These are phyloP conservation scores for Rhizophora apiculata DNA, from an alignment of 345 rosid genomes.

Conservation along the genomic window DNA sequence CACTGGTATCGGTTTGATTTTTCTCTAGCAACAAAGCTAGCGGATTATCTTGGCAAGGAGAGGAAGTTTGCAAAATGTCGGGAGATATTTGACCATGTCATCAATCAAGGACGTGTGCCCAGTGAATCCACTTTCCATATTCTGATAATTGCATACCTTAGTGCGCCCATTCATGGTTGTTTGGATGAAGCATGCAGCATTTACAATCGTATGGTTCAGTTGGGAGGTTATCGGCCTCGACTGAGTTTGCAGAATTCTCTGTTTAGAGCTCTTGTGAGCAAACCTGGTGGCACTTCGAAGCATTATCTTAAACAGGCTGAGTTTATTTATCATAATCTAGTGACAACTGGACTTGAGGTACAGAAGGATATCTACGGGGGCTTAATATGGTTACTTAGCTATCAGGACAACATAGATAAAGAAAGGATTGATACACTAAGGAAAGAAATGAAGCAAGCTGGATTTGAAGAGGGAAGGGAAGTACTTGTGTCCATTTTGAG, in stretches of 20 bases:
- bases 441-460: conserved; percentile 58
- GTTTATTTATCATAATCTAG: conserved; percentile 72
- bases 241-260: conserved; percentile 74
- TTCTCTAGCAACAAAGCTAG: conserved; percentile 78
- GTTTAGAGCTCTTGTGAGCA: conserved; percentile 62
- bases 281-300: conserved; percentile 50
- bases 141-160: conserved; percentile 72
- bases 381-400: conserved; percentile 79
- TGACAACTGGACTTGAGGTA: conserved; percentile 59
- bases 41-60: conserved; percentile 82
- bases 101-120: conserved; percentile 88
- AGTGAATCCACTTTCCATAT: conserved; percentile 84
- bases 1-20: conserved; percentile 85
- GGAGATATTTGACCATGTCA: conserved; percentile 71
- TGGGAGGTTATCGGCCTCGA: conserved; percentile 76
- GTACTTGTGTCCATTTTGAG: conserved; percentile 67
- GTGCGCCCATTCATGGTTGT: conserved; percentile 62
- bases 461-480: conserved; percentile 58
- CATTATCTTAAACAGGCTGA: conserved; percentile 78
- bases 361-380: conserved; percentile 70
- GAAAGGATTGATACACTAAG: conserved; percentile 50
- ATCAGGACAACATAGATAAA: conserved; percentile 61
- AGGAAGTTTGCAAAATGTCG: conserved; percentile 69
- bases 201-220: conserved; percentile 87
- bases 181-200: conserved; percentile 73